These are phyloP conservation scores for Nyssa sinensis DNA, from an alignment of 148 eudicot species.

Conservation along the genomic window DNA sequence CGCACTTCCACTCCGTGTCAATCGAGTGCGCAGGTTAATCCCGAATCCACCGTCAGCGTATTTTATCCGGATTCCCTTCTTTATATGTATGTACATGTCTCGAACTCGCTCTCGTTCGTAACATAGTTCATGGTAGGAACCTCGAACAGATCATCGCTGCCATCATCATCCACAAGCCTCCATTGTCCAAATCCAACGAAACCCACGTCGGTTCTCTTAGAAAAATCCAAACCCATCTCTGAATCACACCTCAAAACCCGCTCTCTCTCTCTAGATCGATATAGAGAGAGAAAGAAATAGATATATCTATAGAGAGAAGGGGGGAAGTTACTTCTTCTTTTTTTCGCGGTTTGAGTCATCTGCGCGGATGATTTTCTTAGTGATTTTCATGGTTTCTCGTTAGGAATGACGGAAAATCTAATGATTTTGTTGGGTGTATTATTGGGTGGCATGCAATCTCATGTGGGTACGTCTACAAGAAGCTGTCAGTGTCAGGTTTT, in stretches of 20 bases:
- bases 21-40: background rate
- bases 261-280: background rate
- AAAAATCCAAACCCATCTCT: background rate
- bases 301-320: background rate
- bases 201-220: background rate
- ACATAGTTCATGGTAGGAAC: background rate
- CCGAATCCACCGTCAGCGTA: background rate
- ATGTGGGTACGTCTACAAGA: background rate
- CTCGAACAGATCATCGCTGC: background rate
- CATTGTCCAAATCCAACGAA: slow-evolving; percentile 2
- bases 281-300: background rate
- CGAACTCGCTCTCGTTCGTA: background rate
- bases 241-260: slow-evolving; percentile 4
- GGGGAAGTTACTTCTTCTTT: background rate
- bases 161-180: background rate
- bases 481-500: background rate
- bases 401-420: background rate
- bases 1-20: background rate
- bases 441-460: slow-evolving; percentile 6
- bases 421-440: background rate
- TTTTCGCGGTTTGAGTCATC: background rate
- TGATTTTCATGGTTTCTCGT: background rate
- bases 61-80: background rate
- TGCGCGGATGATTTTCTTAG: background rate
- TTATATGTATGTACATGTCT: background rate